phyloP scores from a whole-genome alignment of 495 filamentous ascomycete genomes.

The Tuber calosporum region DNA sequence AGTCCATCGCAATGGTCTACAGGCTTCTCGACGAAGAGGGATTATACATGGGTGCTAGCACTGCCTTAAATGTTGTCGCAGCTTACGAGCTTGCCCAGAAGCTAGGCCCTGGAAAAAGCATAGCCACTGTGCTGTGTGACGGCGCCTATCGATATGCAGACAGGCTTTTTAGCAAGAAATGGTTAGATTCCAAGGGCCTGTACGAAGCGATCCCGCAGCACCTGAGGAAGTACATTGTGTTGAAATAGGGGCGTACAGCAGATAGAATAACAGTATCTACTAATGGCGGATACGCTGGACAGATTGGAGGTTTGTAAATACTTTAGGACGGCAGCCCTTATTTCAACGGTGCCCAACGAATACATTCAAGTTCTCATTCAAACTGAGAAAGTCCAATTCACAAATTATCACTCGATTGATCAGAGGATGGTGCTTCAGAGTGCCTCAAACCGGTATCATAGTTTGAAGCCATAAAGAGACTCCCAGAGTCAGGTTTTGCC shows the following conservation, averaged over 20 bases:
- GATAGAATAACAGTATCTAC: not conserved
- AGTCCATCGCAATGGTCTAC: constrained; percentile 97
- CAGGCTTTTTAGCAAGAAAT: constrained; percentile 77
- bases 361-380: not conserved
- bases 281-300: not conserved
- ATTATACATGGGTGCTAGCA: constrained; percentile 89
- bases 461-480: not conserved
- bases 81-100: constrained; percentile 90
- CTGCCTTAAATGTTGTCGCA: constrained; percentile 86
- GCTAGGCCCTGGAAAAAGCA: constrained; percentile 78
- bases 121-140: constrained; percentile 90
- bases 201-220: constrained; percentile 74
- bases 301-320: not conserved
- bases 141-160: constrained; percentile 96
- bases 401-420: not conserved
- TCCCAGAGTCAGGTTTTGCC: not conserved
- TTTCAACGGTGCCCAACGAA: not conserved
- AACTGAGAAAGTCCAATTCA: not conserved
- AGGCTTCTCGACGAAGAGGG: constrained; percentile 94
- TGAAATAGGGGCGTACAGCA: constrained; percentile 51
- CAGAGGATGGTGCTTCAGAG: not conserved
- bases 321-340: not conserved
- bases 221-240: constrained; percentile 84
- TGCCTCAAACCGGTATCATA: too few relatives aligned
- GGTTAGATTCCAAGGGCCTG: constrained; percentile 79